Evolutionary conservation across 441 rosid genomes (phyloP), one percentile per base, ranked within the genome.

Genomic region (Adansonia rubrostipa): DNA sequence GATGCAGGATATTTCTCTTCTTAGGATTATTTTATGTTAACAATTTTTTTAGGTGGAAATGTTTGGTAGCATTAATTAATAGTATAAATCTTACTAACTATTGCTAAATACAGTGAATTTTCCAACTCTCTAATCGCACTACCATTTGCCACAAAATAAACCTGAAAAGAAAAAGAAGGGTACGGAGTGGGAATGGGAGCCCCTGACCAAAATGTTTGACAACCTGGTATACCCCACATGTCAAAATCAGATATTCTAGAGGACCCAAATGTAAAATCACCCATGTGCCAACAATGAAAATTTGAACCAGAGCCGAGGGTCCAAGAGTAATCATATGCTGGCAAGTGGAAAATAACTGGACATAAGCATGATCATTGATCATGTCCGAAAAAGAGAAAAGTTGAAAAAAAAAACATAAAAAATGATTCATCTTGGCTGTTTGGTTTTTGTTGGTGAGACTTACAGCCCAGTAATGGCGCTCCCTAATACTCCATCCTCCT

Each of bases 381-480:
- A 47, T 73, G 24, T 42, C 60, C 9, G n/a, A 36, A 81, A 57
- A 57, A 24, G 33, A 56, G 36, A 24, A 67, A 40, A 15, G 9
- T 6, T 58, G 4, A 36, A 36, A 44, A 47, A 5, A 19, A 28
- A 63, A 28, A 0, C 15, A 66, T 44, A 2, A 69, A 10, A 60
- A 48, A 68, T 9, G 19, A 3, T 9, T 57, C 15, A 19, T 13
- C 19, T 45, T 17, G 61, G 13, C 15, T 33, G 0, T 42, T 11
- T 71, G 24, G 75, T 53, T 33, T 36, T 36, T 36, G 42, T 5
- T 53, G 28, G 61, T 8, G 7, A 51, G 63, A 77, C 98, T 87
- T 86, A 95, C 99, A 64, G 98, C 95, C 99, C 98, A 95, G 79
- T 95, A 95, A 85, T 93, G 99, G n/a, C 77, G 92, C 6, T 89